Evolutionary conservation across 1,139 yeast genomes (phyloP), one percentile per base, ranked within the genome.

Genomic region (Kazachstania sp.): DNA sequence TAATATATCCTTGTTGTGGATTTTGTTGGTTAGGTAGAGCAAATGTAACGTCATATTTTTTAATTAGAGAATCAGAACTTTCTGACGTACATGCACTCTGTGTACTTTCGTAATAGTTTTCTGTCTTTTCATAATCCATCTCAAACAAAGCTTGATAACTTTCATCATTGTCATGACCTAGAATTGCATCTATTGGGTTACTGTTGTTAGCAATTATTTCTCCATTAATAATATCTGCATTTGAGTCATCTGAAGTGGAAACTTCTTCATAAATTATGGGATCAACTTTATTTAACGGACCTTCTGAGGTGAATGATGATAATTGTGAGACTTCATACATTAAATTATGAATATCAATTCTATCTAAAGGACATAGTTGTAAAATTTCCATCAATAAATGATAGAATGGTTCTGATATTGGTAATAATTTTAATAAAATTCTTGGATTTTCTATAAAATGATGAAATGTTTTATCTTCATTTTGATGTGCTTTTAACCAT

Each of bases 401-500:
- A 61, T 76, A 81, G 50, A 86, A 72, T 51, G 82, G 83, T 15
- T 66, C 64, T 19, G 67, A 62, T 4, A 64, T 44, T 9, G 67
- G 67, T 40, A 65, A 49, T 18, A 86, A 85, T 54, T 74, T 76
- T 59, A 71, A 67, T 53, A 86, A 72, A 16, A 84, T 77, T 18
- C 66, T 66, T 12, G 75, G 72, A 56, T 80, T 76, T 30, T 69
- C 65, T 42, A 74, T 65, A 60, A 70, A 80, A 16, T 77, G 77
- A 47, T 68, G 66, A 61, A 76, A 81, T 0, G 84, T 77, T 41
- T 75, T 70, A 58, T 81, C 86, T 41, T 76, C 77, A 6, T 65
- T 64, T 37, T 77, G 68, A 45, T 83, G 75, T 4, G 96, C 95
- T 55, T 82, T 79, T 47, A 87, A 78, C 97, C 97, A 88, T 18